Evolutionary conservation across 305 asterid genomes (phyloP).

Genomic region (Coffea humblotiana): DNA sequence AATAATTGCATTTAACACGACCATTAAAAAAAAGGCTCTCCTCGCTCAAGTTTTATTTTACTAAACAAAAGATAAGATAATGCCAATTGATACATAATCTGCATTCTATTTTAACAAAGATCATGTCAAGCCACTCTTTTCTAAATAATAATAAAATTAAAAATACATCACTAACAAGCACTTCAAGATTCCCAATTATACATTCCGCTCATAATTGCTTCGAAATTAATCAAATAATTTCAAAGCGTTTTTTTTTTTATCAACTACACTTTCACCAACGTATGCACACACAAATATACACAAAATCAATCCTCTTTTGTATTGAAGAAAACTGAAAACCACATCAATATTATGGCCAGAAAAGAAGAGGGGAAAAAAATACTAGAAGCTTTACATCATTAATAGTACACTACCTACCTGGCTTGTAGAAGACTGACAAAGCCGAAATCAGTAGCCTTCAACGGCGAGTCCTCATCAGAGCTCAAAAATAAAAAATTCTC

Average conservation of each 20-base stretch:
- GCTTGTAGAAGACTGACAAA: conserved; percentile 55
- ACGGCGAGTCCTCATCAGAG: conserved; percentile 41
- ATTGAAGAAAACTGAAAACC: neutral
- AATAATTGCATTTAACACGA: neutral
- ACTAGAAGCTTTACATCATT: neutral
- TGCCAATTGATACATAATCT: neutral
- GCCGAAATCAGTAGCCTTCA: conserved; percentile 66
- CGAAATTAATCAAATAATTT: neutral
- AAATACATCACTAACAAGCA: neutral
- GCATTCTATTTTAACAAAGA: neutral
- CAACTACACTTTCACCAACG: too few species aligned
- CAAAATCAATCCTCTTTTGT: neutral
- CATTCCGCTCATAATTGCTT: neutral
- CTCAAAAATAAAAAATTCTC: conserved; percentile 47
- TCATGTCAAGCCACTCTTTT: neutral
- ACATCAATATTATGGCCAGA: neutral
- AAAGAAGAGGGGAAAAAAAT: neutral
- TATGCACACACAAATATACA: too few species aligned
- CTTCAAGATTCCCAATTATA: neutral
- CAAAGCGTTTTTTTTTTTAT: neutral
- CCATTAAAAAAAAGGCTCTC: neutral
- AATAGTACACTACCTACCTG: conserved; percentile 36
- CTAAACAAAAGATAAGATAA: neutral
- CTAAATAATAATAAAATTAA: neutral
- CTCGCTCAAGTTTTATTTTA: neutral